A percentile compares a stretch with the other conserved stretches of the same genome.
Conservation (phyloP, 306 rosid species). For the Pterocarpus santalinus region DNA sequence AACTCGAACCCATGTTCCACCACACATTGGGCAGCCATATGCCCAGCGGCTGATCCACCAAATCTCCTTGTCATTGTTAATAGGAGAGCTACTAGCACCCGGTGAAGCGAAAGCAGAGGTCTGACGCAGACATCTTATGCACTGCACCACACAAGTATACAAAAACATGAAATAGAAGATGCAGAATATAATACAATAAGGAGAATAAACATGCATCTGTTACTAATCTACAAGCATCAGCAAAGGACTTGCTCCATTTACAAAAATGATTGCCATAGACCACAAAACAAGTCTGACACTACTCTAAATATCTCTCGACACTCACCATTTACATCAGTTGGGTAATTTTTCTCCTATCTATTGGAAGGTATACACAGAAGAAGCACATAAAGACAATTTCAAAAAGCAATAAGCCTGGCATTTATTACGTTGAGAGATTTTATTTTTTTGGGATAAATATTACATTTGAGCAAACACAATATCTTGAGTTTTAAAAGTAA, state of each 20-base stretch:
- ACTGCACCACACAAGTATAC: conserved; percentile 65
- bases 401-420: background rate
- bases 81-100: conserved; percentile 59
- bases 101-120: conserved; percentile 88
- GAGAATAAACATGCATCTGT: conserved; percentile 10
- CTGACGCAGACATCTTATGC: conserved; percentile 96
- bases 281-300: too few relatives aligned
- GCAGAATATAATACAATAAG: background rate
- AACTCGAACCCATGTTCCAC: conserved; percentile 99
- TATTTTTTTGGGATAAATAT: background rate
- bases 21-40: conserved; percentile 95
- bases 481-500: background rate
- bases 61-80: conserved; percentile 71
- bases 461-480: background rate
- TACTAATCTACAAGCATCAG: background rate
- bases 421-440: background rate
- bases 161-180: conserved; percentile 33
- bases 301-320: too few relatives aligned
- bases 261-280: too few relatives aligned
- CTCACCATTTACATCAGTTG: conserved; percentile 7
- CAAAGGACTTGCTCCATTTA: conserved; percentile 9
- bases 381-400: background rate
- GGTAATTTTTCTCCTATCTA: background rate
- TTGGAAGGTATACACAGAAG: conserved; percentile 1
- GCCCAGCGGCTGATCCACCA: conserved; percentile 99